Base-by-base conservation (phyloP, 495 filamentous ascomycete genomes). In the Hypomontagnella submonticulosa region DNA sequence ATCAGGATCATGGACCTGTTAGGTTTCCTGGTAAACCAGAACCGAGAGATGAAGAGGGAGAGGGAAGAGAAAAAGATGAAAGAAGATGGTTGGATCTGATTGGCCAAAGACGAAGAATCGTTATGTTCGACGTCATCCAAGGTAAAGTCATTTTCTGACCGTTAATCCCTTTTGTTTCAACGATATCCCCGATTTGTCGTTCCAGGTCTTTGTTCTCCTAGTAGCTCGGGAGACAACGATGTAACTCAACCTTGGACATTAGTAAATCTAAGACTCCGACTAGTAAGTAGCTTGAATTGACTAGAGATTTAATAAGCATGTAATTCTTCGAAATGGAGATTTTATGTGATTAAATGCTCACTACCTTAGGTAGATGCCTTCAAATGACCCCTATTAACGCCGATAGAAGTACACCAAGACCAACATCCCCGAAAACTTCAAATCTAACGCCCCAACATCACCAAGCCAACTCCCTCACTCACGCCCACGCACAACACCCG, bases 1-100 rank as follows among this genome's bases (percentile, higher is more conserved):
- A 30, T 16, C 3, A 34, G 65, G 18, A 54, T 63, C 19, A 36
- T 63, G 53, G 13, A 32, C 20, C 20, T 68, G 16, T 13, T 68
- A 13, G 54, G 41, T 1, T 68, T 63, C 38, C 16, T 63, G 10
- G 60, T 60, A 5, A 48, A 46, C 37, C 59, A 52, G 44, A 34
- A 36, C 18, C 43, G 48, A 9, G 48, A 63, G 7, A 27, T 1
- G 48, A 54, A 38, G 30, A 61, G 33, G 12, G 33, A 30, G 0
- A 49, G 16, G 8, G 37, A 56, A 4, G 9, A 12, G 12, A 33
- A 47, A 32, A 30, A 12, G 10, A 38, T 32, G 8, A 5, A 10
- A 10, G 18, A 60, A 30, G 11, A 13, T 8, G 44, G 53, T 47
- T 55, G 42, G 41, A 6, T 27, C 2, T 27, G 23, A 27, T 6